Percentiles rank a stretch among this genome's conserved stretches.
These are phyloP conservation scores for Phaeosphaeriaceae sp. DNA, from an alignment of 2,329 filamentous ascomycete species.

Conservation along the genomic window DNA sequence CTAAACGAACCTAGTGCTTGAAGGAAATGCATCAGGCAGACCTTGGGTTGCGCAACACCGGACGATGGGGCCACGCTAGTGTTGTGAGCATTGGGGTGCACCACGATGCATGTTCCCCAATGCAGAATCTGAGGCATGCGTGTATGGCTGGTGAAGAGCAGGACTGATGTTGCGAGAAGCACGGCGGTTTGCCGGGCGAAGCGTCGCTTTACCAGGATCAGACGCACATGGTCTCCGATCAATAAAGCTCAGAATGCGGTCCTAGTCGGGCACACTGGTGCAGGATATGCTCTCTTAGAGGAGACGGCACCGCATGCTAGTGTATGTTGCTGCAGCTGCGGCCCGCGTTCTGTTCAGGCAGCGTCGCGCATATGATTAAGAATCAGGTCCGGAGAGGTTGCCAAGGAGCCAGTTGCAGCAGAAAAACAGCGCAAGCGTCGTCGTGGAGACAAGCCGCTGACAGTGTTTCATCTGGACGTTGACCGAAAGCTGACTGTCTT, in stretches of 20 bases:
- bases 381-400: not conserved
- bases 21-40: constrained; percentile 13
- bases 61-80: constrained; percentile 8
- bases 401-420: not conserved
- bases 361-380: not conserved
- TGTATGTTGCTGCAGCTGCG: constrained; percentile 2
- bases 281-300: not conserved
- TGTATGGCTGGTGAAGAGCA: not conserved
- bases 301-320: not conserved
- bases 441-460: not conserved
- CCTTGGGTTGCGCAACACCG: constrained; percentile 15
- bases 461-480: not conserved
- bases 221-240: not conserved
- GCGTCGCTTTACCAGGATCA: not conserved
- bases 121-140: constrained; percentile 2
- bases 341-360: not conserved
- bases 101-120: not conserved
- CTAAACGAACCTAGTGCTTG: constrained; percentile 8
- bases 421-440: not conserved
- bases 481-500: not conserved
- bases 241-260: not conserved
- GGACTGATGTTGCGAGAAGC: not conserved
- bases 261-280: not conserved
- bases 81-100: constrained; percentile 6
- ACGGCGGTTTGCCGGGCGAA: constrained; percentile 3